Evolutionary conservation across 345 rosid species (phyloP), one percentile per base, ranked within the genome.

Genomic region (Pugionium cornutum): DNA sequence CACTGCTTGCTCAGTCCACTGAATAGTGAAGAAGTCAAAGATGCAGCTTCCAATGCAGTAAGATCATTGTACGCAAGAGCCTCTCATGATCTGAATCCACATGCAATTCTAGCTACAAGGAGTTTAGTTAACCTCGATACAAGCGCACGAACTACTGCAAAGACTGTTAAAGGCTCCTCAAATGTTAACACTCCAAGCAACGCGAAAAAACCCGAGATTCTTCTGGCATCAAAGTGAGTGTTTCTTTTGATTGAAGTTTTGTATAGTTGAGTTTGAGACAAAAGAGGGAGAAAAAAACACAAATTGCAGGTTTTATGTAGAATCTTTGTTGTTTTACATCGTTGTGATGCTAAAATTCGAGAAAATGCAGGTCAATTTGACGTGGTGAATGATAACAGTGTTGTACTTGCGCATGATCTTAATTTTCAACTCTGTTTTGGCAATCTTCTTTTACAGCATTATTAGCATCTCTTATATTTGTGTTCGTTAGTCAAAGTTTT

Each of bases 71-170:
- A 82, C 48, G 97, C 91, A 2, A 83, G 99, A 68, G 99, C 88
- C 6, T 90, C 97, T 69, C 99, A 94, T 79, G 99, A 94, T 76
- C 69, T 94, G 81, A 76, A 73, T 69, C 96, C 99, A 0, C 99
- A 88, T 69, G 92, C 96, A 4, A 90, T 94, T 67, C 53, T 94
- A 69, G 97, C 91, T 3, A 83, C 97, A 0, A 62, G 88, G 75
- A 90, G 97, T 76, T 77, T 90, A 37, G 84, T 94, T 70, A 87
- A 82, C 78, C 96, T 90, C 2, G 97, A 94, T 69, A 83, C 81
- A 64, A 84, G 91, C 61, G 76, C 86, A 1, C 80, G 91, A 10
- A 80, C 66, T 2, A 72, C 87, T 25, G 86, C 81, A 2, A 84
- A 75, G 78, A 79, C 78, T 31, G 75, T 76, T 1, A 76, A 78